Evolutionary conservation across 345 rosid species (phyloP), one percentile per base, ranked within the genome.

Genomic region (Cardamine occulta): DNA sequence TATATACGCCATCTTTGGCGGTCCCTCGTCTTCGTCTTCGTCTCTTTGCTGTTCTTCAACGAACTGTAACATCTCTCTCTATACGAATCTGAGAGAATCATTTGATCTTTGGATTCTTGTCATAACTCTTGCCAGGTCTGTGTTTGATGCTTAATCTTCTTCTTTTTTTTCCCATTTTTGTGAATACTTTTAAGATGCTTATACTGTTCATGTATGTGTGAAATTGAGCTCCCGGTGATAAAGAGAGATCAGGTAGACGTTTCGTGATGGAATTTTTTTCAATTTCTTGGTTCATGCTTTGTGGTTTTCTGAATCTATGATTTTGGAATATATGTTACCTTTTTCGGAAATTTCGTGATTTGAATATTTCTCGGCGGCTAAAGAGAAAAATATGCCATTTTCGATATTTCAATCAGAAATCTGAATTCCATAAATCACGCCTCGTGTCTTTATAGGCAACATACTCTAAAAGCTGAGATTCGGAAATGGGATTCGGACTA

Each of bases 401-500:
- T 26, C 21, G 56, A 40, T 39, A 54, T 12, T 42, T 53, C 1
- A 21, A 23, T 55, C 35, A 54, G 24, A 29, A 9, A 29, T 34
- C 29, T 12, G n/a, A 58, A 17, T 66, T 49, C 35, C 68, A 58
- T 6, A 59, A 48, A 76, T 21, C 23, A 21, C 23, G 23, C 23
- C 1, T 21, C 23, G 23, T 21, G 23, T 21, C 23, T 21, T 21
- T 21, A 21, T 21, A 21, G 23, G 23, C 1, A 21, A 21, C 23
- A 21, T 21, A 21, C 23, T 21, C 23, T 21, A 21, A 21, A 21
- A 21, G 23, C 10, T 11, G 17, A 60, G 65, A 23, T n/a, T 40
- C 1, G 47, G 26, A 64, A 24, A 90, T 89, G 96, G 85, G 53
- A 57, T 77, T 0, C 18, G 81, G 79, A 32, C 4, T 80, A 24